Evolutionary conservation across 768 basidiomycete genomes (phyloP), one percentile per base, ranked within the genome.

Genomic region (Strobilomyces echinocephalus): DNA sequence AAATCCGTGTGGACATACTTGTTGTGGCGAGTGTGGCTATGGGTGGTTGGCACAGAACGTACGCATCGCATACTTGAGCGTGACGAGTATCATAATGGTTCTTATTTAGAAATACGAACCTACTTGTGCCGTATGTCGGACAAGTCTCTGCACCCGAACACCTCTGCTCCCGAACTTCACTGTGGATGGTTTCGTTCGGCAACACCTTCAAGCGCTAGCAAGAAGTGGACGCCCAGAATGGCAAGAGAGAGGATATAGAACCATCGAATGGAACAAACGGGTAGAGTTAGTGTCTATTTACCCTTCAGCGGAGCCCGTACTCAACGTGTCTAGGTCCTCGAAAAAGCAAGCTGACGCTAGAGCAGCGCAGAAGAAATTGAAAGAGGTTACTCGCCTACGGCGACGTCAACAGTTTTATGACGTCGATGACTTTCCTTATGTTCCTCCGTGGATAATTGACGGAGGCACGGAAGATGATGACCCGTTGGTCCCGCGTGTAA

Each of bases 1-100:
- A 21, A 86, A 82, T 61, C 85, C 87, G 3, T 90, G 88, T 60
- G 88, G 88, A 12, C 88, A 90, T 62, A 82, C 79, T 24, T 79
- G 78, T 55, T 90, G 88, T 53, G 88, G 83, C 8, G 76, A 79
- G 39, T 90, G 88, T 61, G 80, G 79, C 11, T 75, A 78, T 69
- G 67, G 73, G 52, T 89, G 87, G 87, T 70, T 81, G 49, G 60
- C 62, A 38, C 73, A 76, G 61, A 80, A 78, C 51, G 85, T 84
- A 54, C 41, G 78, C 35, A 12, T 39, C 20, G 4, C 15, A 20
- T 42, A 20, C 63, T 10, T 41, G 40, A 28, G 8, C 28, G 24
- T 33, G 26, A 31, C 45, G 46, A 28, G 20, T 34, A 54, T 46
- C 26, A 46, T 46, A 44, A 45, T 12, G 26, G 7, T 49, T 57